A percentile compares a stretch with the other conserved stretches of the same genome.
Evolutionary conservation across 306 rosid genomes (phyloP).

Genomic region (Vachellia pachyceras): DNA sequence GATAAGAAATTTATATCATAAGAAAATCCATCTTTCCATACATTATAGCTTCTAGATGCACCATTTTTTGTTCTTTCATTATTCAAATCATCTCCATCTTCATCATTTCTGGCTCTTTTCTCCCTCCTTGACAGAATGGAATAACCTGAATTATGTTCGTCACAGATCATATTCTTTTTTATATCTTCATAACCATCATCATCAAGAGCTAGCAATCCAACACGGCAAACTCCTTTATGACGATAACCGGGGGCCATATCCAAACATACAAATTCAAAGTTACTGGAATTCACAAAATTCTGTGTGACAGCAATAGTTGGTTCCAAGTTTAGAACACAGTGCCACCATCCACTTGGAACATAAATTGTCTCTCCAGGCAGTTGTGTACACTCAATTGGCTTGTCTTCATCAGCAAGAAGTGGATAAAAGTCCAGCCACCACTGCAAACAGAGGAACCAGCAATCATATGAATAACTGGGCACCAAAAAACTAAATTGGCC

Average conservation of each 20-base stretch:
- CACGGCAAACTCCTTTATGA: conserved; percentile 98
- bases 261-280: conserved; percentile 94
- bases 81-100: conserved; percentile 55
- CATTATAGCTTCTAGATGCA: conserved; percentile 55
- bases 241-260: conserved; percentile 98
- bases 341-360: conserved; percentile 99
- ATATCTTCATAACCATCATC: conserved; percentile 59
- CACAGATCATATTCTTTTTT: conserved; percentile 41
- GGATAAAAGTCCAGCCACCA: conserved; percentile 99
- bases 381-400: conserved; percentile 97
- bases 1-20: conserved; percentile 84
- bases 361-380: conserved; percentile 96
- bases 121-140: conserved; percentile 67
- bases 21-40: conserved; percentile 77
- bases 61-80: conserved; percentile 39
- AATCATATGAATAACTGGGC: conserved; percentile 29
- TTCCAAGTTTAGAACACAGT: conserved; percentile 93
- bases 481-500: conserved; percentile 24
- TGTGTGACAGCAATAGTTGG: conserved; percentile 94
- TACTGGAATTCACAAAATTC: conserved; percentile 83
- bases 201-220: conserved; percentile 91
- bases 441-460: conserved; percentile 50
- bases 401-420: conserved; percentile 96
- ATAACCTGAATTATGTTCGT: conserved; percentile 40
- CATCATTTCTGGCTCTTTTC: conserved; percentile 64